Conservation (phyloP, 1,139 yeast species). For the Geotrichum australiense region DNA sequence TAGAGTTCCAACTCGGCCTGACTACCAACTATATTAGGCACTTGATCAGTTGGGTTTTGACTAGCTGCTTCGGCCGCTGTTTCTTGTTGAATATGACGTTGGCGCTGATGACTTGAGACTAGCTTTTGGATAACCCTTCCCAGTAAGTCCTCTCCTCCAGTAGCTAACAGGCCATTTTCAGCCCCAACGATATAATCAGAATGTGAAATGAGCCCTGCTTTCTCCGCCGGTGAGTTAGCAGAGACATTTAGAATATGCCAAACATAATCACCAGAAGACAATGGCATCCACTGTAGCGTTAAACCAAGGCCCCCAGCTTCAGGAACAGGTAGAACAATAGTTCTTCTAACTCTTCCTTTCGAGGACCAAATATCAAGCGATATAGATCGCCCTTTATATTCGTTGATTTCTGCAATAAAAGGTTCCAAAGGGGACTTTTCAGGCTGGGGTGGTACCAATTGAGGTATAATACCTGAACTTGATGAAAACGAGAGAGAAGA, state of each 20-base stretch:
- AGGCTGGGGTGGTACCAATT: slow-evolving; percentile 21
- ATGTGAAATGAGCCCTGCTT: slow-evolving; percentile 74
- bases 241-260: slow-evolving; percentile 81
- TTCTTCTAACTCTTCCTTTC: slow-evolving; percentile 69
- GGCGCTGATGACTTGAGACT: slow-evolving; percentile 22
- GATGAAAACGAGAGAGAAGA: slow-evolving; percentile 15
- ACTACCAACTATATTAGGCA: slow-evolving; percentile 11
- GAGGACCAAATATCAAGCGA: slow-evolving; percentile 76
- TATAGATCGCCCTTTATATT: slow-evolving; percentile 36
- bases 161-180: slow-evolving; percentile 69
- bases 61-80: slow-evolving; percentile 3
- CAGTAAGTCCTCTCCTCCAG: slow-evolving; percentile 80
- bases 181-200: slow-evolving; percentile 89
- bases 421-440: slow-evolving; percentile 26
- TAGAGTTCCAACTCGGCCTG: slow-evolving; percentile 44
- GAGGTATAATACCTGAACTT: slow-evolving; percentile 20
- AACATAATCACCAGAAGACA: slow-evolving; percentile 70
- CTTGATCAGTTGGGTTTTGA: neutral
- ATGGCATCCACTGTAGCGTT: slow-evolving; percentile 68
- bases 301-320: slow-evolving; percentile 45
- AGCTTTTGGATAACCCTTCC: slow-evolving; percentile 50
- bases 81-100: slow-evolving; percentile 20
- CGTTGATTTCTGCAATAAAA: slow-evolving; percentile 27
- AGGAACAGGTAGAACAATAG: slow-evolving; percentile 42
- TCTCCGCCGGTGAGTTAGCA: slow-evolving; percentile 76